A percentile compares a stretch with the other conserved stretches of the same genome.
Evolutionary conservation across 768 basidiomycete genomes (phyloP).

Genomic region (Tulasnella sp.): DNA sequence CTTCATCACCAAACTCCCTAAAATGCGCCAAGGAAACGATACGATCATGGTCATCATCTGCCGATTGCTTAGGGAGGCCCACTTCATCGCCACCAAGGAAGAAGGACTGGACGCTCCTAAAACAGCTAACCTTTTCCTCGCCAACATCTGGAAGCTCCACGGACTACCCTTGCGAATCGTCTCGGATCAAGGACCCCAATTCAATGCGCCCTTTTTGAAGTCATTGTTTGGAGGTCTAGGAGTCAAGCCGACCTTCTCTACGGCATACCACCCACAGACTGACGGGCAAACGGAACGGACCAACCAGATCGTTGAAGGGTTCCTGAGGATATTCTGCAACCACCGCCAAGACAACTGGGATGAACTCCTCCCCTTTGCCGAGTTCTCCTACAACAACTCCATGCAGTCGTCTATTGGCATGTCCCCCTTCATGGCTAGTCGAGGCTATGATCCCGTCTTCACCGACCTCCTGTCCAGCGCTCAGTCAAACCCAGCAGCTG

Average conservation of each 20-base stretch:
- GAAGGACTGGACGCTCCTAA: slow-evolving; percentile 43
- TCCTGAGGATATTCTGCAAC: not conserved
- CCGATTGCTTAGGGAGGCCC: not conserved
- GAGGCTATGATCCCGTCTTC: not conserved
- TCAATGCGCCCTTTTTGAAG: slow-evolving; percentile 19
- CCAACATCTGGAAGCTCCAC: slow-evolving; percentile 43
- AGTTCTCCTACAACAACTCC: not conserved
- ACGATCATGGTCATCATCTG: not conserved
- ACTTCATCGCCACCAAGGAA: not conserved
- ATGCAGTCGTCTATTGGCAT: not conserved
- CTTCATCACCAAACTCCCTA: not conserved
- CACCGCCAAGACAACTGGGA: slow-evolving; percentile 12
- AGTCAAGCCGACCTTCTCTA: not conserved
- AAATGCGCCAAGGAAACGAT: too few relatives aligned
- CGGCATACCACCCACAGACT: too few relatives aligned
- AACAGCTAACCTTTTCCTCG: slow-evolving; percentile 46
- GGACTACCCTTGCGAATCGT: slow-evolving; percentile 17
- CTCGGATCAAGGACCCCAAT: too few relatives aligned
- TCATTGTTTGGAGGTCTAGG: not conserved
- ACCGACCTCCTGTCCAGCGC: too few relatives aligned
- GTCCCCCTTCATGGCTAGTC: slow-evolving; percentile 12
- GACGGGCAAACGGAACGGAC: slow-evolving; percentile 37
- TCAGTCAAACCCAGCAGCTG: not conserved
- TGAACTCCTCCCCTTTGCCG: not conserved
- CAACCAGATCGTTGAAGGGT: slow-evolving; percentile 39